Base-by-base conservation (phyloP, 192 early-diverging fungal species). In the Funneliformis mosseae region DNA sequence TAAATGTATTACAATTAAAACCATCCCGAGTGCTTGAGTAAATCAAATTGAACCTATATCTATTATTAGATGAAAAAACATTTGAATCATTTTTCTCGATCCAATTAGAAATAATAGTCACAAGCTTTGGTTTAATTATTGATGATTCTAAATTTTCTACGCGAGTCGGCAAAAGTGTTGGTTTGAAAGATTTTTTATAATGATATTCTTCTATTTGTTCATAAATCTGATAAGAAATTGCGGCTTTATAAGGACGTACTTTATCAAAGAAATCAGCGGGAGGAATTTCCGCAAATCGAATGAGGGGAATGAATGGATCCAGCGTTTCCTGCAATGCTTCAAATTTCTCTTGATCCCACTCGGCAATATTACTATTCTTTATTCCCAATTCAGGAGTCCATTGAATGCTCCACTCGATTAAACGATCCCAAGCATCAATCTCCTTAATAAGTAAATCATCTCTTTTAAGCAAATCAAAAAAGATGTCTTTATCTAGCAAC, bases 401-500 rank as follows among this genome's bases (percentile, higher is more conserved):
- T 50, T 50, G 4, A 50, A 50, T 50, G 16, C 48, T 12, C 76
- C 76, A 77, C 43, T 77, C 42, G n/a, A 77, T 64, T 42, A 77
- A 21, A 42, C 39, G 3, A 12, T 77, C 61, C 76, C 76, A 77
- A 45, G 63, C 21, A 28, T 43, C 39, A 12, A 64, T 77, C 18
- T 77, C 76, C 28, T 77, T 38, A 18, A 62, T 23, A 39, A 23
- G 28, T 12, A 77, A 42, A 38, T 50, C 48, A 5, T 50, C 48
- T 50, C 14, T 11, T 14, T 50, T 50, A 50, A 50, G 48, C 16
- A 50, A 50, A 7, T 1, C 0, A 50, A 16, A 50, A 16, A 50
- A 16, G 5, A 18, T 7, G 16, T 50, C 48, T 50, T 50, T 18
- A 16, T 18, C 48, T 50, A 50, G 48, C 48, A 4, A 50, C 4